Percentiles rank a stretch among this genome's conserved stretches.
Conservation (phyloP, 305 asterid species). For the Solanum chacoense region DNA sequence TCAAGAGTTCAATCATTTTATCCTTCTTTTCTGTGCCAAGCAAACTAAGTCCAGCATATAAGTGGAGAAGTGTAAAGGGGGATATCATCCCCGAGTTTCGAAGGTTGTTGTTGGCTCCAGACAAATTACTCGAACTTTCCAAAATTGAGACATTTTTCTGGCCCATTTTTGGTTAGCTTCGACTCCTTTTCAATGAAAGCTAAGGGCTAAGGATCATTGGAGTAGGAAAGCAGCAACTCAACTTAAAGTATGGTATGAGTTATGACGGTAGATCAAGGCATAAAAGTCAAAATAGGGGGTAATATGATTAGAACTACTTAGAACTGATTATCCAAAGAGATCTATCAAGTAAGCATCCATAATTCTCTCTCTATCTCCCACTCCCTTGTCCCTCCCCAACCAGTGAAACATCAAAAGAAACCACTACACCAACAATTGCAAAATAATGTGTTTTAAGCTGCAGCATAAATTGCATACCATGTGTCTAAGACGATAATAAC, state of each 20-base stretch:
- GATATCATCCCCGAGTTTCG: background rate
- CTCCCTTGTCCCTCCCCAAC: background rate
- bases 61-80: background rate
- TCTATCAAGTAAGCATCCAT: background rate
- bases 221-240: background rate
- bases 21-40: background rate
- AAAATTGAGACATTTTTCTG: background rate
- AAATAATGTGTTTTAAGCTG: constrained; percentile 7
- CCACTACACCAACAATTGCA: background rate
- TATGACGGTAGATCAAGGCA: background rate
- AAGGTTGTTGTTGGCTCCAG: background rate
- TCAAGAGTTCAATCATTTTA: background rate
- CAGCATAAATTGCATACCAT: constrained; percentile 35
- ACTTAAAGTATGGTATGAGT: background rate
- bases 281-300: background rate
- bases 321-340: background rate
- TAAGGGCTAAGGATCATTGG: background rate
- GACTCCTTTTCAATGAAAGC: background rate
- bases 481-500: constrained; percentile 45
- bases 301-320: background rate
- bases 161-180: background rate
- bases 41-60: background rate
- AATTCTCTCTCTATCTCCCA: background rate
- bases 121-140: background rate
- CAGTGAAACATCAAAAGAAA: constrained; percentile 4